Percentiles rank a stretch among this genome's conserved stretches.
Conservation (phyloP, 768 basidiomycete genomes). For the Goffeauzyma gilvescens region DNA sequence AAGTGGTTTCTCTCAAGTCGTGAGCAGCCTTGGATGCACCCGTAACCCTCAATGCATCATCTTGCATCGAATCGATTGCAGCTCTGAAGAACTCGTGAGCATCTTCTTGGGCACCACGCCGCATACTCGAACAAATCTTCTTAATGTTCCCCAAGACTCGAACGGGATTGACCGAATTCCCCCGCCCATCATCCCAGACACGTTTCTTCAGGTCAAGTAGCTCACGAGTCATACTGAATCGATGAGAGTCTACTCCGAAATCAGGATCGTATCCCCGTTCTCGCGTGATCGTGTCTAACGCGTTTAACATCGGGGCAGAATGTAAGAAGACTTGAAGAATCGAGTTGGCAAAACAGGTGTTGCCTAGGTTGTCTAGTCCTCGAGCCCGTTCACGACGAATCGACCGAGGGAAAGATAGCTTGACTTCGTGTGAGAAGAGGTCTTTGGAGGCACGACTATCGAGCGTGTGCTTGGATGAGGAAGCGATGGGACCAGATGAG, state of each 20-base stretch:
- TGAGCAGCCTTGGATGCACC: constrained; percentile 18
- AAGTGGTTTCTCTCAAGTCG: constrained; percentile 52
- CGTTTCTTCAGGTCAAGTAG: neutral
- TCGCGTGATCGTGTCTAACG: constrained; percentile 38
- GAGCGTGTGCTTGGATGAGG: neutral
- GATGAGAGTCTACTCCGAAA: too few relatives aligned
- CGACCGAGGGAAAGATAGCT: constrained; percentile 1
- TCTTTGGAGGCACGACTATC: neutral
- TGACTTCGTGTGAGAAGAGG: constrained; percentile 3
- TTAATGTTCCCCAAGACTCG: constrained; percentile 50
- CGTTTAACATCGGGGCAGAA: constrained; percentile 51
- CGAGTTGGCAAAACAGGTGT: constrained; percentile 92
- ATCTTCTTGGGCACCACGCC: constrained; percentile 83
- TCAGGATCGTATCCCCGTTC: too few relatives aligned
- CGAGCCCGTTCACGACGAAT: constrained; percentile 1
- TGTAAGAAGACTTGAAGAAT: constrained; percentile 82
- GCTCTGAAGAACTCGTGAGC: constrained; percentile 95
- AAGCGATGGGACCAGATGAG: neutral
- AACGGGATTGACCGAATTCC: constrained; percentile 43
- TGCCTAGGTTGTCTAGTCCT: constrained; percentile 69
- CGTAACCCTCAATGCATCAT: constrained; percentile 50
- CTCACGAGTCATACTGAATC: neutral
- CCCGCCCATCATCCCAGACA: neutral
- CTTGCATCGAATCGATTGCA: constrained; percentile 76
- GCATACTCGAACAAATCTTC: constrained; percentile 73